These are phyloP conservation scores for Saccharomycopsis lassenensis DNA, from an alignment of 805 yeast species.

Conservation along the genomic window DNA sequence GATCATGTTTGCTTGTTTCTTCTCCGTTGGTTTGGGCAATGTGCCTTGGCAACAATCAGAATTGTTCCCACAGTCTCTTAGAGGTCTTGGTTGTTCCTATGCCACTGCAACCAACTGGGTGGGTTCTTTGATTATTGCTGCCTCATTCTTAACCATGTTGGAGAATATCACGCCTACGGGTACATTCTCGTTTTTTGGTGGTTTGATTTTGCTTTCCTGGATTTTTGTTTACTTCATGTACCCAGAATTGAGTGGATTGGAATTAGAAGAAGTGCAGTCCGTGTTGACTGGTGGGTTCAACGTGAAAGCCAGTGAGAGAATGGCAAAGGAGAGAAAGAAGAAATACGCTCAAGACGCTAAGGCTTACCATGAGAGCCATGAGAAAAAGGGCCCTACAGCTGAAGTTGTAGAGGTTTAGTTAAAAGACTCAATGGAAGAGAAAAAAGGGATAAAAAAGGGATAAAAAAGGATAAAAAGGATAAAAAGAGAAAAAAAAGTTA, in stretches of 20 bases:
- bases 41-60: slow-evolving; percentile 99
- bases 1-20: slow-evolving; percentile 5
- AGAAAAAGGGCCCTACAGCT: no score
- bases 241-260: slow-evolving; percentile 86
- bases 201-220: slow-evolving; percentile 59
- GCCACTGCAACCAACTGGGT: slow-evolving; percentile 95
- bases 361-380: no score
- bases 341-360: no score
- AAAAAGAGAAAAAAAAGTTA: no score
- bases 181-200: slow-evolving; percentile 86
- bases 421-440: no score
- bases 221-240: slow-evolving; percentile 72
- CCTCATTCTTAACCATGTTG: slow-evolving; percentile 91
- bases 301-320: slow-evolving; percentile 49
- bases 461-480: no score
- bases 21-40: slow-evolving; percentile 77
- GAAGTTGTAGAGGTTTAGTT: no score
- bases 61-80: slow-evolving; percentile 83
- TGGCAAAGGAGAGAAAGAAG: slow-evolving; percentile 39
- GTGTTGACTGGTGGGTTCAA: slow-evolving; percentile 79
- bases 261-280: slow-evolving; percentile 82
- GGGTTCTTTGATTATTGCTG: slow-evolving; percentile 82
- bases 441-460: no score
- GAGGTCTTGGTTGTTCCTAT: slow-evolving; percentile 85
- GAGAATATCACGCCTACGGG: slow-evolving; percentile 91